Base-by-base conservation (phyloP, 257 asterid genomes). In the Nicotiana knightiana region DNA sequence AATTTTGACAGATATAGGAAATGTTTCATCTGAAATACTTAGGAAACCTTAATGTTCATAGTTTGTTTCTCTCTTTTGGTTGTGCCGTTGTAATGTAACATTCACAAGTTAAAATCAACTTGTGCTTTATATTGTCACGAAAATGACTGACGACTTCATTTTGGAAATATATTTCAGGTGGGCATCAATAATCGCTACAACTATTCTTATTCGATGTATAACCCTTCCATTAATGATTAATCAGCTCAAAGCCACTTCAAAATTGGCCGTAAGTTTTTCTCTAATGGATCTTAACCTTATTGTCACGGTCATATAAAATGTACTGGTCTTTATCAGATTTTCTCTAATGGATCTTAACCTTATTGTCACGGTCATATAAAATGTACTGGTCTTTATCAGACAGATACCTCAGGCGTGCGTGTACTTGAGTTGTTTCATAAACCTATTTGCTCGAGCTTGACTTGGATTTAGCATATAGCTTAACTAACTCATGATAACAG, bases 171-270 rank as follows among this genome's bases (percentile, higher is more conserved):
- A 8, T 30, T 83, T 87, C 88, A 96, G 99, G 99, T 96, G 99
- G 98, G 95, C 91, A 66, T 86, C 99, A 17, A 90, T 96, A 77
- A 88, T 82, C 68, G 67, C 81, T 80, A 84, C 98, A 78, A 91
- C 98, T 8, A 7, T 94, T 83, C 16, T 94, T 84, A 94, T 96
- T 84, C 96, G 97, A 26, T 24, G 53, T 43, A 0, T 89, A 67
- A 90, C 92, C 77, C 59, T 93, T 86, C 99, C 99, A 12, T 76
- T 96, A 76, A 77, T 90, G 85, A 82, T 96, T 64, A 85, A 93
- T 90, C 96, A 92, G 86, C 85, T 96, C 85, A 96, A 93, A 90
- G 84, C 97, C 64, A 90, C 95, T 70, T 65, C 98, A 61, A 93
- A 89, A 86, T 89, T 94, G 16, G 82, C 95, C 9, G 99, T 94